Conservation (phyloP, 2,329 filamentous ascomycete species). For the Sporothrix globosa region DNA sequence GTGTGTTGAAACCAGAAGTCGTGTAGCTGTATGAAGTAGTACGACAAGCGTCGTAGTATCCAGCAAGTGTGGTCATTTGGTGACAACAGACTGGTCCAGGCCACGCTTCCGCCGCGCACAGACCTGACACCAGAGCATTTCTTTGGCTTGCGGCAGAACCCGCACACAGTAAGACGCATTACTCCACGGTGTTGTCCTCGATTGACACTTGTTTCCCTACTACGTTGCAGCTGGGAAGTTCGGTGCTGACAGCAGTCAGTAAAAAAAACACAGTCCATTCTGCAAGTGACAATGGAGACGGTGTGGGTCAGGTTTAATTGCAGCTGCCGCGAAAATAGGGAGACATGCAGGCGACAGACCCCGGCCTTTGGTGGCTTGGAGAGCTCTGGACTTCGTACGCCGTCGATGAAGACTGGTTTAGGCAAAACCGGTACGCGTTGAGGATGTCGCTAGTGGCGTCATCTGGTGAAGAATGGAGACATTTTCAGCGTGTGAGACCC, state of each 20-base stretch:
- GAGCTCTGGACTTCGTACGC: background rate
- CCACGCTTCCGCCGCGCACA: conserved; percentile 1
- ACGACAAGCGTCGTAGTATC: too few relatives aligned
- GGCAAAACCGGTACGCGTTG: conserved; percentile 1
- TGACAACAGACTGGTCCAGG: background rate
- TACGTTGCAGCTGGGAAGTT: background rate
- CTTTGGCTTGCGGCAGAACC: conserved; percentile 5
- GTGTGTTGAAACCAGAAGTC: too few relatives aligned
- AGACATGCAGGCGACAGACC: background rate
- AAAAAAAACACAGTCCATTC: background rate
- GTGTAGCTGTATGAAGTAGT: too few relatives aligned
- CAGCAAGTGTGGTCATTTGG: too few relatives aligned
- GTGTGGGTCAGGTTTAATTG: conserved; percentile 24
- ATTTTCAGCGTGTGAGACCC: background rate
- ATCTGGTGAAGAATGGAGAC: background rate
- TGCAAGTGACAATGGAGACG: background rate
- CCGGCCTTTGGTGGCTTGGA: background rate
- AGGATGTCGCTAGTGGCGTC: background rate
- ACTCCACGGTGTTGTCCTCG: background rate
- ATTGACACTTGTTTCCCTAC: too few relatives aligned
- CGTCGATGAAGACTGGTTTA: background rate
- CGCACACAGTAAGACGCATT: background rate
- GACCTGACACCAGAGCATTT: conserved; percentile 6
- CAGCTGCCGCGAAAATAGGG: conserved; percentile 2
- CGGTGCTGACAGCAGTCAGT: background rate